phyloP scores from a whole-genome alignment of 768 basidiomycete species.

The Kwoniella shandongensis region DNA sequence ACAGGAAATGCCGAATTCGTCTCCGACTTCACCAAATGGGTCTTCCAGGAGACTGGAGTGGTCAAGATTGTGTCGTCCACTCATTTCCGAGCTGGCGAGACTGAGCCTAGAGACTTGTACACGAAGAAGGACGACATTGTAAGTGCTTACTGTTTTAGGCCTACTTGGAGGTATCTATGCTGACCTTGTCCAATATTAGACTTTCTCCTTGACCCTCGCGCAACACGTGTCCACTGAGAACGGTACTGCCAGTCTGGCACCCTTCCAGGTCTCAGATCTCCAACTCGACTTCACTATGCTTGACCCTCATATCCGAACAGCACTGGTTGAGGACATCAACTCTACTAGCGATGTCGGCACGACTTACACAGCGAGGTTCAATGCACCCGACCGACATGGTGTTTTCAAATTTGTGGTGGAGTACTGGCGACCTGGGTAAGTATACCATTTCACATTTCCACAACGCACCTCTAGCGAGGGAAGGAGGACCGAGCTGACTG shows the following conservation, averaged over 20 bases:
- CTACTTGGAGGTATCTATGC: neutral
- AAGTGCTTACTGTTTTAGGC: conserved; percentile 28
- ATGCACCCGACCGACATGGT: conserved; percentile 89
- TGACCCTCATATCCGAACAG: conserved; percentile 88
- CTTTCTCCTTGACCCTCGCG: conserved; percentile 72
- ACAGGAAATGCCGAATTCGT: conserved; percentile 76
- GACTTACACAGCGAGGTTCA: conserved; percentile 78
- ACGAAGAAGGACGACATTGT: conserved; percentile 85
- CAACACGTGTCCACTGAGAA: conserved; percentile 59
- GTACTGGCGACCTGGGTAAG: conserved; percentile 84
- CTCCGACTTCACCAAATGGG: conserved; percentile 77
- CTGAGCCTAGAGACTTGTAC: conserved; percentile 68
- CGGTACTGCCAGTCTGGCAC: conserved; percentile 62
- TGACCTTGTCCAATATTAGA: conserved; percentile 56
- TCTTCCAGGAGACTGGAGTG: conserved; percentile 81
- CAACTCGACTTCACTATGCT: conserved; percentile 99
- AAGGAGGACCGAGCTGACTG: too few relatives aligned
- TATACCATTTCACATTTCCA: conserved; percentile 1
- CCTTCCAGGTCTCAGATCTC: conserved; percentile 71
- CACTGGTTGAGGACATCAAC: conserved; percentile 61
- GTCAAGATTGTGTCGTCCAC: conserved; percentile 68
- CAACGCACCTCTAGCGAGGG: neutral
- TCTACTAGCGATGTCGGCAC: conserved; percentile 13
- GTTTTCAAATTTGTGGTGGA: conserved; percentile 97
- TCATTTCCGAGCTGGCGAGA: conserved; percentile 70